These are phyloP conservation scores for Trebouxia sp. DNA, from an alignment of 139 green algal species.

Conservation along the genomic window DNA sequence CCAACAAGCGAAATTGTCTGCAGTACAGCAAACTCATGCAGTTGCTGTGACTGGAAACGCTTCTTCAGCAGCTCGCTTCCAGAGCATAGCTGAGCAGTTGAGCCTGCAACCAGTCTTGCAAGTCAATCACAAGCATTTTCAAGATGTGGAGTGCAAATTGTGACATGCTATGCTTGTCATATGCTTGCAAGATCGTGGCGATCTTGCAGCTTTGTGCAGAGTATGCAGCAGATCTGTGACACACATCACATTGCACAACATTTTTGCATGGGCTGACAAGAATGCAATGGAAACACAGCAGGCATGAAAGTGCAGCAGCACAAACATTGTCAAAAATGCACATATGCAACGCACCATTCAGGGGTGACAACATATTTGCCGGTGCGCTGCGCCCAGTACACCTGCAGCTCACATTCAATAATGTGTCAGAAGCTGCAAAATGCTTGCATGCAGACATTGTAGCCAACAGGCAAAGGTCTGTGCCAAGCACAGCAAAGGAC, in stretches of 20 bases:
- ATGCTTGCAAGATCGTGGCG: not conserved
- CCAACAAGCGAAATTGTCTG: too few relatives aligned
- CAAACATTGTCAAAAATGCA: not conserved
- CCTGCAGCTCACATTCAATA: slow-evolving; percentile 3
- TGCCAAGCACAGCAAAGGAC: too few relatives aligned
- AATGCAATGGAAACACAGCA: not conserved
- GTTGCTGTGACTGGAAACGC: slow-evolving; percentile 42
- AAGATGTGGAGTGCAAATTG: too few relatives aligned
- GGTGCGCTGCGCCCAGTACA: slow-evolving; percentile 33
- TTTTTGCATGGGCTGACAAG: too few relatives aligned
- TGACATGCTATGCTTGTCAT: not conserved
- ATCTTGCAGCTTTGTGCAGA: too few relatives aligned
- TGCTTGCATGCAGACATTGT: not conserved
- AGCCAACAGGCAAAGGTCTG: not conserved
- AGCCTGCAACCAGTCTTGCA: slow-evolving; percentile 42
- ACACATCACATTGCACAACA: too few relatives aligned
- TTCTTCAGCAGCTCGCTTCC: slow-evolving; percentile 46
- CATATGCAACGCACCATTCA: slow-evolving; percentile 37
- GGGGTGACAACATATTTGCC: slow-evolving; percentile 57
- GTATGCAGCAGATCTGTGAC: too few relatives aligned
- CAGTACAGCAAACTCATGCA: not conserved
- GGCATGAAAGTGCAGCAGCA: not conserved
- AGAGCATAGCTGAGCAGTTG: slow-evolving; percentile 51
- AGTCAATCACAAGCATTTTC: too few relatives aligned
- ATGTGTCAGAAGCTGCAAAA: not conserved